phyloP scores from a whole-genome alignment of 495 filamentous ascomycete species.

The Clohesyomyces aquaticus region DNA sequence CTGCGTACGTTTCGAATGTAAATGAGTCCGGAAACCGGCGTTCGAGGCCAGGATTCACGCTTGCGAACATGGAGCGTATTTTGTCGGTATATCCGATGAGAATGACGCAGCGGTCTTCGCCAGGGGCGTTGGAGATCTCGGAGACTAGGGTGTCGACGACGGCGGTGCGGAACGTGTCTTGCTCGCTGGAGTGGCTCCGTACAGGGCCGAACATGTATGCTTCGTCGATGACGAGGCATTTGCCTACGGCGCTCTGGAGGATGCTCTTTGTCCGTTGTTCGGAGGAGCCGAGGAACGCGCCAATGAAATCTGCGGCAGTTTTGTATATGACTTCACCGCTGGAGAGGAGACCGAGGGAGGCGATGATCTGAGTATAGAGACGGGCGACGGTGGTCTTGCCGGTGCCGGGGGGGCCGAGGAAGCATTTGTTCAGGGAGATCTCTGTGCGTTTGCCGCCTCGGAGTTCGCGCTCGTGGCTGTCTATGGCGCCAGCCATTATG shows the following conservation, averaged over 20 bases:
- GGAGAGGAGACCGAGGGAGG: conserved; percentile 44
- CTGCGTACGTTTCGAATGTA: conserved; percentile 69
- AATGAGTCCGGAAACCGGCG: conserved; percentile 72
- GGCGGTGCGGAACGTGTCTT: conserved; percentile 54
- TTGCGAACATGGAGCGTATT: conserved; percentile 78
- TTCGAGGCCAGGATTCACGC: conserved; percentile 74
- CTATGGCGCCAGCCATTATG: not conserved
- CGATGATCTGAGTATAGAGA: conserved; percentile 54
- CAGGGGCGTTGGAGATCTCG: conserved; percentile 75
- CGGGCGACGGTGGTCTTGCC: conserved; percentile 80
- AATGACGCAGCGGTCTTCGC: conserved; percentile 78
- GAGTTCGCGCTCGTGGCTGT: conserved; percentile 37
- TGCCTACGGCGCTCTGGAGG: conserved; percentile 65
- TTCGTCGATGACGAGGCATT: conserved; percentile 78
- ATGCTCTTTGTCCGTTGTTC: conserved; percentile 75
- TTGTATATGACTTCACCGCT: conserved; percentile 52
- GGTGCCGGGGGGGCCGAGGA: conserved; percentile 71
- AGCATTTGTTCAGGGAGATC: conserved; percentile 70
- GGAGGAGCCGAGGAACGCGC: conserved; percentile 63
- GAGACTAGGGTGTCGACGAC: conserved; percentile 71
- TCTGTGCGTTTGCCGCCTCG: conserved; percentile 59
- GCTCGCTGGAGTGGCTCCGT: conserved; percentile 54
- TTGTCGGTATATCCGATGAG: conserved; percentile 77
- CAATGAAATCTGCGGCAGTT: conserved; percentile 77
- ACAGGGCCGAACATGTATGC: conserved; percentile 60